These are phyloP conservation scores for Isabelozyma heimii DNA, from an alignment of 805 yeast species.

Conservation along the genomic window DNA sequence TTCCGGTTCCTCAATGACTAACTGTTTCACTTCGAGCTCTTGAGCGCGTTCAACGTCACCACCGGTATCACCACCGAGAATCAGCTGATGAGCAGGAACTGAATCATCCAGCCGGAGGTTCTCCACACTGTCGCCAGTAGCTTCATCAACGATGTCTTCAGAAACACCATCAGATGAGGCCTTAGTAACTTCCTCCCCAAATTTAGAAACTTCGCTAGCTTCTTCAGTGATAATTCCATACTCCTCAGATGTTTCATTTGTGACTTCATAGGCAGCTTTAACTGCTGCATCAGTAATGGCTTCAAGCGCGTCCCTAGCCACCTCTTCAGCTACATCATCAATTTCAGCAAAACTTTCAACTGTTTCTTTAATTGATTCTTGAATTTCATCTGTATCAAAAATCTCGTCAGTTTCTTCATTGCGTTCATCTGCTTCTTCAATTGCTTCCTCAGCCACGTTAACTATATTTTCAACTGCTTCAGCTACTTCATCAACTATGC, in stretches of 20 bases:
- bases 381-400: not conserved
- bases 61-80: too few species aligned
- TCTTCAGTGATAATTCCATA: conserved; percentile 17
- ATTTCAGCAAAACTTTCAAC: conserved; percentile 6
- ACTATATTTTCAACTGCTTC: not conserved
- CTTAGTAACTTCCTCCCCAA: not conserved
- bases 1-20: too few species aligned
- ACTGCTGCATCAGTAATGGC: conserved; percentile 8
- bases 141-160: not conserved
- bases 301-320: conserved; percentile 5
- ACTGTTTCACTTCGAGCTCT: too few species aligned
- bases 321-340: conserved; percentile 6
- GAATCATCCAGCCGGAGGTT: not conserved
- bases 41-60: too few species aligned
- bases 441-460: conserved; percentile 1
- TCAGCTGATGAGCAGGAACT: too few species aligned
- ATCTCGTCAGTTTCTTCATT: not conserved
- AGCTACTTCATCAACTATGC: conserved; percentile 8
- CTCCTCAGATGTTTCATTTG: conserved; percentile 5
- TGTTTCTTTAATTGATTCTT: conserved; percentile 3
- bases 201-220: conserved; percentile 15
- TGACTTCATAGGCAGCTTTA: conserved; percentile 1
- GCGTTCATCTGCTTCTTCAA: conserved; percentile 4
- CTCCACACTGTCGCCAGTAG: not conserved
- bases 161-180: not conserved